Evolutionary conservation across 2,329 filamentous ascomycete genomes (phyloP), one percentile per base, ranked within the genome.

Genomic region (Aspergillus hiratsukae): DNA sequence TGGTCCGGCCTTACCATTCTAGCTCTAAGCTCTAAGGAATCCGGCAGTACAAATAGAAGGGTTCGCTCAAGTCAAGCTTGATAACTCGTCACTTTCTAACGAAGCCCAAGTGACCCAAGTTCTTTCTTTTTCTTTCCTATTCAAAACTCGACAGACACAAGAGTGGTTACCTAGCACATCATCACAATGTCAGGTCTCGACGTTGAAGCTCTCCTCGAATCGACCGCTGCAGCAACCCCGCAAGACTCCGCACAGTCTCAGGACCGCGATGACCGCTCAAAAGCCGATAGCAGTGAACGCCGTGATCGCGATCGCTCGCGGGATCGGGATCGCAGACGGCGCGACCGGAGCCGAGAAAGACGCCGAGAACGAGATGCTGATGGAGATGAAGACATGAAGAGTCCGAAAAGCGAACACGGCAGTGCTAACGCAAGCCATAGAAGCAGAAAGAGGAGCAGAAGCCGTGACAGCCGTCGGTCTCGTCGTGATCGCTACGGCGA

Each of bases 201-300:
- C 71, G 90, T 97, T 67, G 92, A 97, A 81, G 90, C 91, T 64
- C 83, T 97, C 63, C 86, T 97, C 65, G 91, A 96, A 76, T 90
- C 89, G 52, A 90, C 89, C 61, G 90, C 89, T 52, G 87, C 86
- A 71, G 80, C 81, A 49, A 62, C 66, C 48, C 64, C 71, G 46
- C 67, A 71, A 49, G 63, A 72, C 19, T 57, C 69, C 41, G 64
- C 69, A 57, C 68, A 69, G 29, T 62, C 74, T 63, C 83, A 84
- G 61, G 82, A 85, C 61, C 78, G 80, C 62, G 83, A 86, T 64
- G 77, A 80, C 66, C 80, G 82, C 55, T 79, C 81, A 61, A 85
- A 80, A 62, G 75, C 77, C 61, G 83, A 83, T 55, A 76, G 79
- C 62, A 77, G 76, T 64, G 81, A 84, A 62, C 81, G 81, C 58